A percentile compares a stretch with the other conserved stretches of the same genome.
These are phyloP conservation scores for Bromus sterilis DNA, from an alignment of 176 grass and related monocot genomes.

Conservation along the genomic window DNA sequence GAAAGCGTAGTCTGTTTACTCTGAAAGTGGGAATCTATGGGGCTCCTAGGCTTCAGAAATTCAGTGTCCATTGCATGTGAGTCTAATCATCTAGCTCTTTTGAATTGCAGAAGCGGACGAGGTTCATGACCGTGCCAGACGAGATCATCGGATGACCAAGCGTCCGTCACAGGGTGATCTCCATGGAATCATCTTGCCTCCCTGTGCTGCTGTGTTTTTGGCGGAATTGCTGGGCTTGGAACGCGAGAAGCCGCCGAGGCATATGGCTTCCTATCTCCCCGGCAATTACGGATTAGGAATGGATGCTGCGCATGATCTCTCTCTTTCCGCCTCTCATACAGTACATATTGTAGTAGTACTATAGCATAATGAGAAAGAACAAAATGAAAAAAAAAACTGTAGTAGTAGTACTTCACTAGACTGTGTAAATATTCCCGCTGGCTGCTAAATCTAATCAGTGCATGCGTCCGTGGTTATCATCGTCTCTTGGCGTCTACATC, in stretches of 20 bases:
- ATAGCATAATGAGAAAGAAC: neutral
- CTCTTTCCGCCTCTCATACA: neutral
- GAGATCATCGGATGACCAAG: constrained; percentile 66
- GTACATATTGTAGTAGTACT: neutral
- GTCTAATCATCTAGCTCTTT: neutral
- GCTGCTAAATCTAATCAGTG: neutral
- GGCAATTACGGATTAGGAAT: neutral
- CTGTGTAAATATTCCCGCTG: neutral
- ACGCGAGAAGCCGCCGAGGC: constrained; percentile 63
- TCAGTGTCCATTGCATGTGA: too few relatives aligned
- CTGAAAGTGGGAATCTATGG: too few relatives aligned
- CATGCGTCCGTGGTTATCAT: neutral
- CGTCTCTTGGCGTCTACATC: neutral
- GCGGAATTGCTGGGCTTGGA: constrained; percentile 29
- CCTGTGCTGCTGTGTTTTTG: neutral
- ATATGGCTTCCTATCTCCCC: constrained; percentile 62
- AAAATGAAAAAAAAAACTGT: neutral
- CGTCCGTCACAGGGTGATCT: neutral
- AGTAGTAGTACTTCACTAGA: neutral
- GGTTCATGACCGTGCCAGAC: constrained; percentile 67
- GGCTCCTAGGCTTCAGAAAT: neutral
- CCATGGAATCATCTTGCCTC: neutral
- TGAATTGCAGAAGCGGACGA: constrained; percentile 60
- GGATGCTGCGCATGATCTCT: neutral
- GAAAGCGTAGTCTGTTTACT: neutral